Evolutionary conservation across 352 stramenopile species (phyloP).

Genomic region (Aphanomyces cochlioides): DNA sequence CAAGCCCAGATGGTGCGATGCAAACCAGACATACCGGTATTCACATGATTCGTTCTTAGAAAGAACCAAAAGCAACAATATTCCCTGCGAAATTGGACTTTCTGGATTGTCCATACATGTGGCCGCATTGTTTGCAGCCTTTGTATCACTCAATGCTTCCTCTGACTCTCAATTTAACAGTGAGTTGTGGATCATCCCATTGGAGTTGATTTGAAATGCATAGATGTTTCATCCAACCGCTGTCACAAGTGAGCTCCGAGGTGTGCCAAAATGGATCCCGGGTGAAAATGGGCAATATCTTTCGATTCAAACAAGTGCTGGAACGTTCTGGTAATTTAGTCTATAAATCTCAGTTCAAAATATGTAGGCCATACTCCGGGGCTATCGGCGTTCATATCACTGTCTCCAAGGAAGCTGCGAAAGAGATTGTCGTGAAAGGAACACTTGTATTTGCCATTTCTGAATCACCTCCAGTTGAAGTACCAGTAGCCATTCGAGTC

Average conservation of each 20-base stretch:
- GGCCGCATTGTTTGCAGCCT: conserved; percentile 76
- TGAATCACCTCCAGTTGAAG: conserved; percentile 39
- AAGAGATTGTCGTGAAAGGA: conserved; percentile 44
- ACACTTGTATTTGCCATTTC: conserved; percentile 47
- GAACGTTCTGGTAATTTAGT: conserved; percentile 40
- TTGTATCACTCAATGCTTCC: conserved; percentile 69
- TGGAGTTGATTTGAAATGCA: background rate
- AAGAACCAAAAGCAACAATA: conserved; percentile 40
- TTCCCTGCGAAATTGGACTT: conserved; percentile 66
- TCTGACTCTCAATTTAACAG: conserved; percentile 79
- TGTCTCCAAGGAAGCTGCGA: conserved; percentile 46
- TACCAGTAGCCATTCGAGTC: conserved; percentile 48
- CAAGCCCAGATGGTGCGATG: conserved; percentile 27
- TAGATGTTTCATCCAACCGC: conserved; percentile 58
- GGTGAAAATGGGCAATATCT: conserved; percentile 50
- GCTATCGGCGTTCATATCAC: conserved; percentile 69
- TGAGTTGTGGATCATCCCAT: conserved; percentile 8
- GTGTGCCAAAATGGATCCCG: conserved; percentile 48
- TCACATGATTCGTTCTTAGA: background rate
- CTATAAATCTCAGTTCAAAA: conserved; percentile 22
- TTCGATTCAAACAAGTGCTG: conserved; percentile 43
- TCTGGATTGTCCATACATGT: conserved; percentile 83
- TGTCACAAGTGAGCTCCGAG: conserved; percentile 47
- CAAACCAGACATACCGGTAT: background rate
- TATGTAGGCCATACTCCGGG: conserved; percentile 50